Conservation (phyloP, 352 stramenopile species). For the Halophytophthora polymorphica region DNA sequence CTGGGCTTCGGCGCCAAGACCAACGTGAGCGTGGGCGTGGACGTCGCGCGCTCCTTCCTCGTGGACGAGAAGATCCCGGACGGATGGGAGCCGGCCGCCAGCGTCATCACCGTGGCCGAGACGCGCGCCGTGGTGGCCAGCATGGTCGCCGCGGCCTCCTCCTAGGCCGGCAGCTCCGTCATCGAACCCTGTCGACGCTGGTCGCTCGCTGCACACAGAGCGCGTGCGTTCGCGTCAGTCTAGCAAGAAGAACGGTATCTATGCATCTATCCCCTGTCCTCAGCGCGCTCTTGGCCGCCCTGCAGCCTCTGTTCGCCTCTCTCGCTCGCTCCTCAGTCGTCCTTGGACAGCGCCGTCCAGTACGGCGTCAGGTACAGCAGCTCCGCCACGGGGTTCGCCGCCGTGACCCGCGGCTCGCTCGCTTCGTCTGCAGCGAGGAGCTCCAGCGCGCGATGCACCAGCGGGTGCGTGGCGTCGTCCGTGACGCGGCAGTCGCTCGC, state of each 20-base stretch:
- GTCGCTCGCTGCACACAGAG: too few relatives aligned
- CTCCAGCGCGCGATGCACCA: constrained; percentile 36
- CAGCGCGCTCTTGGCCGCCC: too few relatives aligned
- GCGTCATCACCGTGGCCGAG: constrained; percentile 24
- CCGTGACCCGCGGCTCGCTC: not conserved
- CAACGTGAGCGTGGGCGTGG: constrained; percentile 24
- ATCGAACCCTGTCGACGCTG: too few relatives aligned
- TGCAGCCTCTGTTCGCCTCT: too few relatives aligned
- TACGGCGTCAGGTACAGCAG: constrained; percentile 51
- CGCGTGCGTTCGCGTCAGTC: too few relatives aligned
- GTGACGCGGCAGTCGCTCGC: constrained; percentile 11
- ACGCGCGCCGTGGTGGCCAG: constrained; percentile 24
- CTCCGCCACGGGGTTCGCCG: constrained; percentile 19
- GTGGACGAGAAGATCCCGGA: constrained; percentile 37
- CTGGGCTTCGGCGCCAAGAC: constrained; percentile 29
- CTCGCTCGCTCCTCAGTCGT: too few relatives aligned
- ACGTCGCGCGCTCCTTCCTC: constrained; percentile 28
- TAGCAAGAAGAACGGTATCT: too few relatives aligned
- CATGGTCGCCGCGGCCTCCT: constrained; percentile 25
- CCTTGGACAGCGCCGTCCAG: constrained; percentile 34
- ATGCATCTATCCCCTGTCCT: too few relatives aligned
- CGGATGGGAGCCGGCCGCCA: constrained; percentile 16
- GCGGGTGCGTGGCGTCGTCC: constrained; percentile 28
- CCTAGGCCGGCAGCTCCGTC: too few relatives aligned
- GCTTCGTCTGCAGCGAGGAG: constrained; percentile 16